Evolutionary conservation across 2,329 filamentous ascomycete genomes (phyloP), one percentile per base, ranked within the genome.

Genomic region (Pleurostoma richardsiae): DNA sequence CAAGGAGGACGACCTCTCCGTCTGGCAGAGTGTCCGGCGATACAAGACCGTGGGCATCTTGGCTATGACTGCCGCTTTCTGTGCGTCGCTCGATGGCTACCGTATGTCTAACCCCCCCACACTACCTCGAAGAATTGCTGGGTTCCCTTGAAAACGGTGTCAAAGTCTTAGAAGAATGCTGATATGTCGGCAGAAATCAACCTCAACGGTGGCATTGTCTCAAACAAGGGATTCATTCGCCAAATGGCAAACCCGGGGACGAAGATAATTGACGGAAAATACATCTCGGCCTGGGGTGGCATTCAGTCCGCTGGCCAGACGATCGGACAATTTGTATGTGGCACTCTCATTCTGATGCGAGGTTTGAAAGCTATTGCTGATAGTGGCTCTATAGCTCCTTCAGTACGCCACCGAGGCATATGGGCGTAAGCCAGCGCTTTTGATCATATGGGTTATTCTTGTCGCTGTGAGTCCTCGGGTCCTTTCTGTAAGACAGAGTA

Each of bases 21-120:
- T 71, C n/a, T 70, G 65, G 67, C 54, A 67, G 43, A 63, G 57
- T 40, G 59, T 65, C 5, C 48, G 50, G 5, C 55, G 57, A 41
- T 68, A 66, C 56, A 70, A 68, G 38, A 49, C 53, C 1, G 57
- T 67, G 0, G 63, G 60, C 0, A 19, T 55, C 29, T 60, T 71
- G 28, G 66, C 65, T 3, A 71, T 71, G 67, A 47, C 53, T 42
- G 68, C 66, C 4, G 65, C 69, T 0, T 72, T 71, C 43, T 64
- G 61, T 41, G 68, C 68, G 10, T 63, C 68, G 1, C 53, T 71
- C 0, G 69, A 71, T 54, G 69, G 69, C 3, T 71, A 72, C 45
- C 69, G 65, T 68, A 52, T 26, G 55, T 42, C 2, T 11, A 39
- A 4, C 7, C 6, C 30, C 11, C 28, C 2, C 10, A 6, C 4